Conservation (phyloP, 306 rosid genomes). For the Styphnolobium japonicum region DNA sequence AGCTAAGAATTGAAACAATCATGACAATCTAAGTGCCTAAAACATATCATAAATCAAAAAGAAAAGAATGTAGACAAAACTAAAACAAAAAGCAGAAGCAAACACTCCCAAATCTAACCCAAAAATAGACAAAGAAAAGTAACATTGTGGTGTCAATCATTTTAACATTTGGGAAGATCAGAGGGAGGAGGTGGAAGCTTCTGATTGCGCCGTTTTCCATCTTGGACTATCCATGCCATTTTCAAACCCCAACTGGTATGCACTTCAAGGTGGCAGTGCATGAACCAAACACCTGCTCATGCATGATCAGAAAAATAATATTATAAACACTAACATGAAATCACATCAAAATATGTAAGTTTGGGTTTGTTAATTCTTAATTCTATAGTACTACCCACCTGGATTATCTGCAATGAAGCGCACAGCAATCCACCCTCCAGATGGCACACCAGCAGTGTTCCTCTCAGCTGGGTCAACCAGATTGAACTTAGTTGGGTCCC, state of each 20-base stretch:
- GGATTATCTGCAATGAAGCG: constrained; percentile 73
- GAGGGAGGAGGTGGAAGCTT: constrained; percentile 82
- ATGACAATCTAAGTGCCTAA: constrained; percentile 1
- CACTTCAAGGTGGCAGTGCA: constrained; percentile 83
- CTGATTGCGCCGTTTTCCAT: constrained; percentile 58
- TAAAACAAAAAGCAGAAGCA: neutral
- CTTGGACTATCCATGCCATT: constrained; percentile 79
- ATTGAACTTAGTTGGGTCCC: constrained; percentile 55
- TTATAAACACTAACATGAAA: neutral
- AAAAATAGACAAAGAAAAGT: constrained; percentile 14
- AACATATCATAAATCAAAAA: neutral
- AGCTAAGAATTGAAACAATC: neutral
- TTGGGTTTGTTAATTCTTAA: neutral
- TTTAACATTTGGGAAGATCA: constrained; percentile 74
- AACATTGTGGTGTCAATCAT: neutral
- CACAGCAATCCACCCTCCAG: constrained; percentile 77
- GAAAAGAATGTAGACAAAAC: neutral
- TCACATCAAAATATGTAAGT: neutral
- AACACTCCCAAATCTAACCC: constrained; percentile 15
- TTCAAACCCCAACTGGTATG: constrained; percentile 86
- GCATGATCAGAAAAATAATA: neutral
- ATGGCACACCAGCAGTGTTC: constrained; percentile 63
- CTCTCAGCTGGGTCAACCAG: constrained; percentile 75
- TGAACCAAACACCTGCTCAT: constrained; percentile 72
- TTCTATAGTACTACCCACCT: constrained; percentile 32